phyloP scores from a whole-genome alignment of 1,284 basidiomycete species.

The Ceratobasidium sp. region DNA sequence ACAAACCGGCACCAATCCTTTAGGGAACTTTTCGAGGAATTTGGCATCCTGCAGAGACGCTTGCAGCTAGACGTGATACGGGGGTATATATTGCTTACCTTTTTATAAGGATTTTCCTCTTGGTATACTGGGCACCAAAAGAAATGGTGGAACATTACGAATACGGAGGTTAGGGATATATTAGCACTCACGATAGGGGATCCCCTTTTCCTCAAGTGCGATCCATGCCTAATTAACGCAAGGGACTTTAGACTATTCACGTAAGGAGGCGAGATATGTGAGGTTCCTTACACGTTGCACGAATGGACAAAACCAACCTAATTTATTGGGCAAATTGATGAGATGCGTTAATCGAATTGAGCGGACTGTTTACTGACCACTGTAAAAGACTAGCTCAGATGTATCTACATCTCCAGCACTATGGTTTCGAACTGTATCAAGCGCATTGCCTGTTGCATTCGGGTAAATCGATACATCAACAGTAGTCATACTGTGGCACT shows the following conservation, averaged over 20 bases:
- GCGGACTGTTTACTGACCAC: constrained; percentile 8
- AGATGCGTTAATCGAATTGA: neutral
- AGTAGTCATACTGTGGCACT: constrained; percentile 15
- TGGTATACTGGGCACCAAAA: constrained; percentile 25
- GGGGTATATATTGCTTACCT: neutral
- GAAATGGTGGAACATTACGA: neutral
- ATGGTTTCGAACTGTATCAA: constrained; percentile 35
- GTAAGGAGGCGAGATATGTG: neutral
- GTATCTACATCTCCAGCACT: constrained; percentile 39
- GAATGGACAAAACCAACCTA: constrained; percentile 46
- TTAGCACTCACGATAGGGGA: constrained; percentile 35
- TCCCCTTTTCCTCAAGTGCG: constrained; percentile 43
- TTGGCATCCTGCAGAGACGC: constrained; percentile 24
- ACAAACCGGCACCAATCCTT: constrained; percentile 41
- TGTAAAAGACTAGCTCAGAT: constrained; percentile 41
- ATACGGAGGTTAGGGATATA: neutral
- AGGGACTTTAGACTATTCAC: neutral
- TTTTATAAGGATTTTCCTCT: constrained; percentile 46
- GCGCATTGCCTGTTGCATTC: constrained; percentile 37
- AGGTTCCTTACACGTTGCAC: constrained; percentile 31
- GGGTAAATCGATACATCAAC: constrained; percentile 42
- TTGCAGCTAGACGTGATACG: neutral
- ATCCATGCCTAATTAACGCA: constrained; percentile 26
- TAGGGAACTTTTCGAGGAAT: constrained; percentile 42
- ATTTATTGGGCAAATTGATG: neutral